Base-by-base conservation (phyloP, 2,329 filamentous ascomycete genomes). In the Fonsecaea multimorphosa region DNA sequence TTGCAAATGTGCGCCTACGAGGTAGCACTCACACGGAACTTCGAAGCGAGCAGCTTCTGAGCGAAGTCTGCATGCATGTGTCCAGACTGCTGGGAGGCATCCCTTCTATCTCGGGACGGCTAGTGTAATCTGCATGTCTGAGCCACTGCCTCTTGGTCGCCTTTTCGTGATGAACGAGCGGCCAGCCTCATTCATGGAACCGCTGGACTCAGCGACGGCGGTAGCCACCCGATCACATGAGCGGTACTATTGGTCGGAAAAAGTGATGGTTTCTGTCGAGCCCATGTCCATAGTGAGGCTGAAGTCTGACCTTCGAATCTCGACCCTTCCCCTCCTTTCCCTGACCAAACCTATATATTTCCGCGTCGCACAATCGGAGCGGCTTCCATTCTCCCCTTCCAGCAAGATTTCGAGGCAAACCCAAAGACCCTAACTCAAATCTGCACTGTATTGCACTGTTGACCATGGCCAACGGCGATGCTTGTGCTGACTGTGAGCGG, bases 401-500 rank as follows among this genome's bases (percentile, higher is more conserved):
- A 27, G 44, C 22, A 27, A 27, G 2, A 8, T 9, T 7, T 46
- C 3, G n/a, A 22, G 7, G 19, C 16, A n/a, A 46, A 49, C 2
- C 9, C 22, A 3, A 12, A 16, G 27, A 24, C 8, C 9, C 4
- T 9, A 12, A 49, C 44, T 27, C 44, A 24, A 24, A 1, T 12
- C 22, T 49, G 19, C 22, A 49, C 9, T 49, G 9, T 12, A n/a
- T n/a, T n/a, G n/a, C n/a, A n/a, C n/a, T n/a, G 22, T 49, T 49
- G 44, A 27, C 44, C 44, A 49, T 49, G 44, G 19, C 44, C 12
- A 49, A 49, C 44, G 22, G 44, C 22, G 22, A 49, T 49, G 44
- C 11, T 27, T 49, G 44, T 24, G 44, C 19, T 12, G 44, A 27
- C 22, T 49, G 44, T 49, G 44, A 49, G 19, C 44, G 22, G 22